Evolutionary conservation across 768 basidiomycete genomes (phyloP).

Genomic region (Vararia minispora): DNA sequence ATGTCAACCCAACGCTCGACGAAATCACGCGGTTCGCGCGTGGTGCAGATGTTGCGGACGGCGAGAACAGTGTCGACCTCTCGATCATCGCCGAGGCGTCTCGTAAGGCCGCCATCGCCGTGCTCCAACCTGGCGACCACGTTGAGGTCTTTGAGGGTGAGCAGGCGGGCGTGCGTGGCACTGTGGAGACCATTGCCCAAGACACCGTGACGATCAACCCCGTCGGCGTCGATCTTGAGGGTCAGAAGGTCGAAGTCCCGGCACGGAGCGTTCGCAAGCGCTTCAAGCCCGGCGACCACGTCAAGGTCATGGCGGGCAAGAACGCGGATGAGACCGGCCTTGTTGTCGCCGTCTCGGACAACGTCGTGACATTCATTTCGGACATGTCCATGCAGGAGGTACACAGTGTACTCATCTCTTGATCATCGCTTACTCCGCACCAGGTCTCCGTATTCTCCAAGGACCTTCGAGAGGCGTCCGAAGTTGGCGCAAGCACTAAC

Average conservation of each 20-base stretch:
- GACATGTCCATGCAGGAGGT: constrained; percentile 97
- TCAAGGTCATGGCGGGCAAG: constrained; percentile 95
- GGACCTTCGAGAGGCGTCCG: constrained; percentile 94
- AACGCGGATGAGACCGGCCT: constrained; percentile 94
- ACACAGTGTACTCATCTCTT: constrained; percentile 7
- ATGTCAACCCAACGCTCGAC: constrained; percentile 91
- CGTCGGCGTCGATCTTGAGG: constrained; percentile 72
- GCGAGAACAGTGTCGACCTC: constrained; percentile 68
- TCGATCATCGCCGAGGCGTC: constrained; percentile 90
- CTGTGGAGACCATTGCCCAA: constrained; percentile 79
- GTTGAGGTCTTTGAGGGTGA: constrained; percentile 97
- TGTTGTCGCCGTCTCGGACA: constrained; percentile 84
- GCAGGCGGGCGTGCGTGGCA: constrained; percentile 86
- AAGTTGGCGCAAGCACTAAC: constrained; percentile 88
- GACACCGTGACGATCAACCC: constrained; percentile 83
- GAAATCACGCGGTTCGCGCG: constrained; percentile 89
- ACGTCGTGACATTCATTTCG: constrained; percentile 91
- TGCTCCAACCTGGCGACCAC: constrained; percentile 95
- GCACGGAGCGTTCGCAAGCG: constrained; percentile 86
- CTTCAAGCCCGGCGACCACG: constrained; percentile 96
- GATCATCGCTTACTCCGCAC: background rate
- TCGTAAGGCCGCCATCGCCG: constrained; percentile 80
- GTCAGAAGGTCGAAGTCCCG: constrained; percentile 76
- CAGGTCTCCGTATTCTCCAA: constrained; percentile 96
- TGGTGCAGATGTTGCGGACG: constrained; percentile 58